phyloP scores from a whole-genome alignment of 768 basidiomycete species.

The Boletus insuetus region DNA sequence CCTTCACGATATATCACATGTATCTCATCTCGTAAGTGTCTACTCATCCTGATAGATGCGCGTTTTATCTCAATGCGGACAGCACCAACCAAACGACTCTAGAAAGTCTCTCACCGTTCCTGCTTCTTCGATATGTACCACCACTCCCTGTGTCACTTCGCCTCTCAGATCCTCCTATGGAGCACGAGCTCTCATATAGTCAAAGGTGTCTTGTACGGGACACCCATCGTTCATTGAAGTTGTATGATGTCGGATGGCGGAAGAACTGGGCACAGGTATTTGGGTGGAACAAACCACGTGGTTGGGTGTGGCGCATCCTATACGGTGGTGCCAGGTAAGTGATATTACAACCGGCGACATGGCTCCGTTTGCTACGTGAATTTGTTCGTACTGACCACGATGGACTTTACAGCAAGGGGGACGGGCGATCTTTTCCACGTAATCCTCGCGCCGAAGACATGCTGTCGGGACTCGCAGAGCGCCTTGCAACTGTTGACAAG shows the following conservation, averaged over 20 bases:
- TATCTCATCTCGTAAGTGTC: slow-evolving; percentile 68
- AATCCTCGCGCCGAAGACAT: slow-evolving; percentile 67
- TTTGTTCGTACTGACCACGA: neutral
- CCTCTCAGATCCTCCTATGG: slow-evolving; percentile 67
- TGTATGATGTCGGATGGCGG: slow-evolving; percentile 75
- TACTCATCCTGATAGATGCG: neutral
- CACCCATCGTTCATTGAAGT: slow-evolving; percentile 55
- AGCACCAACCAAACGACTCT: slow-evolving; percentile 88
- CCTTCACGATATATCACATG: slow-evolving; percentile 73
- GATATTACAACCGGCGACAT: no score
- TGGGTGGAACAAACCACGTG: slow-evolving; percentile 51
- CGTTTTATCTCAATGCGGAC: neutral
- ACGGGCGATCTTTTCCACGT: slow-evolving; percentile 65
- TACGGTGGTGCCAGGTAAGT: slow-evolving; percentile 68
- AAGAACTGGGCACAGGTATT: slow-evolving; percentile 69
- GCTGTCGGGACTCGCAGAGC: slow-evolving; percentile 61
- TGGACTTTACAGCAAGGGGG: slow-evolving; percentile 46
- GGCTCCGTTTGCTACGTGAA: neutral
- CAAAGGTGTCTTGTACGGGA: slow-evolving; percentile 66
- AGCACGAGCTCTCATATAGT: slow-evolving; percentile 62
- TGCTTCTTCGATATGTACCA: slow-evolving; percentile 69
- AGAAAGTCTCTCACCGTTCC: slow-evolving; percentile 72
- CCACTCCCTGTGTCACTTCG: slow-evolving; percentile 47
- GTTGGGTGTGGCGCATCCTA: slow-evolving; percentile 52
- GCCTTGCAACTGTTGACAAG: slow-evolving; percentile 57